These are phyloP conservation scores for Globisporangium polare DNA, from an alignment of 352 stramenopile genomes.

Conservation along the genomic window DNA sequence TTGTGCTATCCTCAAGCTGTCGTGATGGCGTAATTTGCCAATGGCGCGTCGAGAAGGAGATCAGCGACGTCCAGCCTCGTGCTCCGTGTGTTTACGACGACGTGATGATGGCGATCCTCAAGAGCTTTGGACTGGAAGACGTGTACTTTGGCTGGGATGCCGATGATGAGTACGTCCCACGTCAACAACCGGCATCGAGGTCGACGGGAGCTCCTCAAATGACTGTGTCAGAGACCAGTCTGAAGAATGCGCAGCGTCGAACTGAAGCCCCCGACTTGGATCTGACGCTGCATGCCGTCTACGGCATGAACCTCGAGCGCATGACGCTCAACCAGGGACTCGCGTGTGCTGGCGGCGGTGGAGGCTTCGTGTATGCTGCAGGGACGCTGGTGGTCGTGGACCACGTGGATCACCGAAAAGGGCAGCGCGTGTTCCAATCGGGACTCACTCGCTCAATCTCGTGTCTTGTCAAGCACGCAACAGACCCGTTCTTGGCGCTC, in stretches of 20 bases:
- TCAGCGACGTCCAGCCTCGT: conserved; percentile 39
- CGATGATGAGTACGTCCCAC: not conserved
- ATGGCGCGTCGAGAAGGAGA: conserved; percentile 56
- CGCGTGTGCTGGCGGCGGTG: conserved; percentile 20
- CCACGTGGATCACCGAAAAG: conserved; percentile 30
- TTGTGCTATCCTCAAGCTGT: conserved; percentile 47
- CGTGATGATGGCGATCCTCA: conserved; percentile 19
- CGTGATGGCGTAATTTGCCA: conserved; percentile 56
- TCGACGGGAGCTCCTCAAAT: not conserved
- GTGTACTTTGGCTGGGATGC: conserved; percentile 33
- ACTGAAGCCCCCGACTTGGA: conserved; percentile 58
- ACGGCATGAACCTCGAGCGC: conserved; percentile 44
- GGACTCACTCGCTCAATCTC: conserved; percentile 41
- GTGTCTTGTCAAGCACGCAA: conserved; percentile 47
- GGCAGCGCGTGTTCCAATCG: conserved; percentile 32
- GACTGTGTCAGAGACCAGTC: conserved; percentile 16
- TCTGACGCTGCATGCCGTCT: conserved; percentile 39
- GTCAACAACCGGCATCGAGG: not conserved
- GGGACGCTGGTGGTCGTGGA: conserved; percentile 41
- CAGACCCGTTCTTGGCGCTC: conserved; percentile 34
- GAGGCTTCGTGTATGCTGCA: conserved; percentile 37
- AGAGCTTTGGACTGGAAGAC: conserved; percentile 29
- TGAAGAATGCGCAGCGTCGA: conserved; percentile 17
- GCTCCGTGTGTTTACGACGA: conserved; percentile 21
- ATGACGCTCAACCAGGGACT: conserved; percentile 46